Evolutionary conservation across 2,329 filamentous ascomycete species (phyloP).

Genomic region (Exophiala sp.): DNA sequence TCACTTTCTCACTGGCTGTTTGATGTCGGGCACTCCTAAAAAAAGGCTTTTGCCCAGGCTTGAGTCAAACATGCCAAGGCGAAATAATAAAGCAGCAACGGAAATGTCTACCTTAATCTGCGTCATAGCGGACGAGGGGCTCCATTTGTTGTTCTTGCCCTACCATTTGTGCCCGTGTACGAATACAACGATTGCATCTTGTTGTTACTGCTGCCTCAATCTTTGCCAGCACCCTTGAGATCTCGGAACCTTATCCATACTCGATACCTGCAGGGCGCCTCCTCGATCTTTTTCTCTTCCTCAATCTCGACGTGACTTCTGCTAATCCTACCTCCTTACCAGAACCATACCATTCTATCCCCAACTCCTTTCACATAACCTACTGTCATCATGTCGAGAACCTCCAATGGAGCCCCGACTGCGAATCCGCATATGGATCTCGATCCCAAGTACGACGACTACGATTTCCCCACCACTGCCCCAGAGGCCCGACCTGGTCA

Average conservation of each 20-base stretch:
- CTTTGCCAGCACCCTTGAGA: background rate
- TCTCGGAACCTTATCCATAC: background rate
- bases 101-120: background rate
- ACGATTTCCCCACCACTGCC: slow-evolving; percentile 82
- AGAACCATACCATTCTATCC: background rate
- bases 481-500: slow-evolving; percentile 70
- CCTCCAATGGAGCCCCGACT: slow-evolving; percentile 15
- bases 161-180: background rate
- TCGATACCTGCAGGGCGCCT: background rate
- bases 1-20: too few relatives aligned
- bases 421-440: slow-evolving; percentile 48
- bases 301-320: background rate
- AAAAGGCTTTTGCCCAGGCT: too few relatives aligned
- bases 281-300: background rate
- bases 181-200: background rate
- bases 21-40: too few relatives aligned
- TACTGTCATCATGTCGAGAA: slow-evolving; percentile 20
- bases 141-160: slow-evolving; percentile 1
- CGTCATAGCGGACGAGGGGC: background rate
- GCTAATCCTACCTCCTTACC: background rate
- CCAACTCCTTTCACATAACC: too few relatives aligned
- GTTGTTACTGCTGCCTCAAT: background rate
- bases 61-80: too few relatives aligned
- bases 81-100: too few relatives aligned
- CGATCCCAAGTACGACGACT: slow-evolving; percentile 92